These are phyloP conservation scores for Brassica rapa DNA, from an alignment of 345 rosid genomes.

Conservation along the genomic window DNA sequence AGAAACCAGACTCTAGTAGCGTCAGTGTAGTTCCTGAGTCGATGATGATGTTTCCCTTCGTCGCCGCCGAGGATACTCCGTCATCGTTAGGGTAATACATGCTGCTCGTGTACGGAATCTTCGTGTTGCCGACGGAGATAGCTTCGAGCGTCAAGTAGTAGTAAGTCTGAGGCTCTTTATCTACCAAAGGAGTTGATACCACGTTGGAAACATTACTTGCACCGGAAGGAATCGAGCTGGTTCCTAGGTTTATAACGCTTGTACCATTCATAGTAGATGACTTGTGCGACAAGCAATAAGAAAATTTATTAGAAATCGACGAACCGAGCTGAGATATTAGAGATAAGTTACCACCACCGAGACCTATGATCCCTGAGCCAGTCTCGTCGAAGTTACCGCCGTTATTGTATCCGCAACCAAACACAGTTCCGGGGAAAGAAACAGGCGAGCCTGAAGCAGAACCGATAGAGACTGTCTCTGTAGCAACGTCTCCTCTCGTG, in stretches of 20 bases:
- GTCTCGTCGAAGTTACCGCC: slow-evolving; percentile 44
- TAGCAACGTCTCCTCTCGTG: slow-evolving; percentile 49
- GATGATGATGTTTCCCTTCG: slow-evolving; percentile 55
- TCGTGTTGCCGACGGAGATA: slow-evolving; percentile 47
- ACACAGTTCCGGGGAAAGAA: slow-evolving; percentile 35
- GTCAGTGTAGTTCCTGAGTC: slow-evolving; percentile 74
- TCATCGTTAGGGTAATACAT: slow-evolving; percentile 1
- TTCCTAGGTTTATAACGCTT: slow-evolving; percentile 59
- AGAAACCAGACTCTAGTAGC: slow-evolving; percentile 46
- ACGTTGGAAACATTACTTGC: slow-evolving; percentile 15
- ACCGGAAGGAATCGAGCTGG: slow-evolving; percentile 47
- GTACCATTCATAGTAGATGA: slow-evolving; percentile 25
- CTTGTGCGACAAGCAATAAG: slow-evolving; percentile 60
- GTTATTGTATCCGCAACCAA: slow-evolving; percentile 61
- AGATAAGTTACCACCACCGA: slow-evolving; percentile 57
- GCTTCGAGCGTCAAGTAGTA: slow-evolving; percentile 50
- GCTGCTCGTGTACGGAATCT: slow-evolving; percentile 38
- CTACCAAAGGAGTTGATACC: slow-evolving; percentile 48
- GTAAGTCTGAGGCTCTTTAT: slow-evolving; percentile 45
- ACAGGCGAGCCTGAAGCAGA: slow-evolving; percentile 47
- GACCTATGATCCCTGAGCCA: slow-evolving; percentile 61
- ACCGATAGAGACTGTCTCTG: slow-evolving; percentile 51
- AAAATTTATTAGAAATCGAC: slow-evolving; percentile 52
- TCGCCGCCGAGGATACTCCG: neutral
- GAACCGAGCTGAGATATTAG: slow-evolving; percentile 53